Evolutionary conservation across 176 grass and related monocot genomes (phyloP), one percentile per base, ranked within the genome.

Genomic region (Avena insularis): DNA sequence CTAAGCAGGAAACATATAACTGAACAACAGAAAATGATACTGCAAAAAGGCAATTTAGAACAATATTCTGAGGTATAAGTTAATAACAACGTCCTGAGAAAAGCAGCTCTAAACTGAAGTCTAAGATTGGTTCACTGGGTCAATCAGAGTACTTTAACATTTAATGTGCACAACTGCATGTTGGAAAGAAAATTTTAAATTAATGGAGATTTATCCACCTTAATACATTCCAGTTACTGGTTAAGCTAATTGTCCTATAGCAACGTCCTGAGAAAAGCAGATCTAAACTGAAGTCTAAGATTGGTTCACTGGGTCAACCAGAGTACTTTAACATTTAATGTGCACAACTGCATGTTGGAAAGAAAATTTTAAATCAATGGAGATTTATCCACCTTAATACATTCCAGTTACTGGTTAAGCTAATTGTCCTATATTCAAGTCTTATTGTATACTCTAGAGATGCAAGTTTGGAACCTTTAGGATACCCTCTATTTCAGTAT

Each of bases 401-500:
- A 59, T 77, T 77, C 74, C 61, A 76, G 43, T 79, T 74, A 38
- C 29, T 79, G 33, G 72, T 35, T 25, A 55, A 62, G 11, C 23
- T 79, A 83, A 73, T 48, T 79, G 23, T 66, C 56, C 36, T 77
- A 27, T 70, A 90, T 20, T 51, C 71, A 80, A 65, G 72, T 80
- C 12, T 53, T 51, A 46, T 82, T 33, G 8, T 85, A 76, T 31
- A 29, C 29, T 29, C 69, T 23, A 23, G 23, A 23, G 23, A 23
- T 23, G 23, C 23, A 23, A 23, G 23, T 23, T 23, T 23, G 23
- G 23, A 23, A 23, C 23, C 23, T 23, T 23, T 23, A 23, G 23
- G 23, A 23, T 23, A 23, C 23, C 23, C 23, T 23, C 23, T 23
- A 23, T 23, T 23, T 23, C 23, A 23, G 23, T 23, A 23, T 23